phyloP scores from a whole-genome alignment of 371 early-diverging fungal species.

The Mortierella sp. region DNA sequence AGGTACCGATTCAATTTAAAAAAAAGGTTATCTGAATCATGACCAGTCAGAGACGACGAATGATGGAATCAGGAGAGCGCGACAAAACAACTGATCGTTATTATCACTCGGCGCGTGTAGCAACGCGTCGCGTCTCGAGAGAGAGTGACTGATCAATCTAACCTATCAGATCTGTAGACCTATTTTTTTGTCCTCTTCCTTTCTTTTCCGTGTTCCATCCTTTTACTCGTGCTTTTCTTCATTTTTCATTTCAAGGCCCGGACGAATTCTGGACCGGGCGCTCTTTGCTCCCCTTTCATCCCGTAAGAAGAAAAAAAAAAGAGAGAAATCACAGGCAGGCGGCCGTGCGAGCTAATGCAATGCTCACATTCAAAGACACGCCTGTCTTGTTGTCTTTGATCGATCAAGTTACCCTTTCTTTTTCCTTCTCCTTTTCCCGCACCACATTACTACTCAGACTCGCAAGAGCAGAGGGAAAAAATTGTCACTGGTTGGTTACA shows the following conservation, averaged over 20 bases:
- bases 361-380: background rate
- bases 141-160: background rate
- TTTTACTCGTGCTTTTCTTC: background rate
- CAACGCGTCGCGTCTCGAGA: conserved; percentile 1
- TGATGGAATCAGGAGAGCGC: background rate
- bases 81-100: background rate
- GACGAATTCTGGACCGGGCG: background rate
- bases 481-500: background rate
- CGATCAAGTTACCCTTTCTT: background rate
- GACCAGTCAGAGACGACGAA: background rate
- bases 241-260: background rate
- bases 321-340: background rate
- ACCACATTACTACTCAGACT: background rate
- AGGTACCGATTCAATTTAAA: background rate
- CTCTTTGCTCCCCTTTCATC: background rate
- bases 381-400: no score
- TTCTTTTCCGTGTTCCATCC: background rate
- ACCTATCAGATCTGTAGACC: background rate
- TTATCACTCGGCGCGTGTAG: background rate
- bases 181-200: background rate
- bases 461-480: background rate
- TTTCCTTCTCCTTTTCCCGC: background rate
- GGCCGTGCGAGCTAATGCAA: conserved; percentile 5
- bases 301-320: background rate
- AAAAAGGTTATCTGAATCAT: conserved; percentile 8